These are phyloP conservation scores for Lachancea kluyveri DNA, from an alignment of 805 yeast genomes.

Conservation along the genomic window DNA sequence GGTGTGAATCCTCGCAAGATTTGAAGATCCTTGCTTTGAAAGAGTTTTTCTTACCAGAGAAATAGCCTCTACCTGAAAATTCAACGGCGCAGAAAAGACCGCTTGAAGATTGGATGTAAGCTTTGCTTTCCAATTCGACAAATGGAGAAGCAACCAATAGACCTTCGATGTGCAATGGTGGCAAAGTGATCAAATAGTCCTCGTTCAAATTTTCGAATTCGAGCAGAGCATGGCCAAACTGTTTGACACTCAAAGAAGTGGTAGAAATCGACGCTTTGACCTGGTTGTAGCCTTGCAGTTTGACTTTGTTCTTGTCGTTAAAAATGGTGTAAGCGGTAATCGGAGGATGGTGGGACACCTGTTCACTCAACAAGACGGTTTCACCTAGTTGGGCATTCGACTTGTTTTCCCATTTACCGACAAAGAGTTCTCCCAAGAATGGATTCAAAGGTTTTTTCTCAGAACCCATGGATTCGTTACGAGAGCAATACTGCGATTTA, in stretches of 20 bases:
- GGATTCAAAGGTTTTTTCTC: constrained; percentile 98
- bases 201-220: constrained; percentile 58
- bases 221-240: constrained; percentile 84
- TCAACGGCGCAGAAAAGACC: constrained; percentile 73
- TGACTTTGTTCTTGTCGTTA: constrained; percentile 63
- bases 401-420: constrained; percentile 75
- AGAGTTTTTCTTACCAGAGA: constrained; percentile 89
- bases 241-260: constrained; percentile 78
- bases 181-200: constrained; percentile 75
- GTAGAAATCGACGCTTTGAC: constrained; percentile 79
- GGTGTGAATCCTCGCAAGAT: constrained; percentile 43
- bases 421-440: constrained; percentile 88
- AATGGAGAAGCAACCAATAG: constrained; percentile 85
- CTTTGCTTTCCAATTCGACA: constrained; percentile 86
- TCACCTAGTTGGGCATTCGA: constrained; percentile 58
- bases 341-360: constrained; percentile 97
- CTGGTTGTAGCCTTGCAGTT: constrained; percentile 84
- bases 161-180: constrained; percentile 94
- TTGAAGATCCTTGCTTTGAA: constrained; percentile 79
- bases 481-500: constrained; percentile 87
- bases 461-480: constrained; percentile 87
- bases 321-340: constrained; percentile 85
- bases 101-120: constrained; percentile 74
- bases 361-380: constrained; percentile 77
- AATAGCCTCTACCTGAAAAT: constrained; percentile 89